A percentile compares a stretch with the other conserved stretches of the same genome.
Evolutionary conservation across 1,139 yeast genomes (phyloP).

Genomic region (Waltiozyma sp.): DNA sequence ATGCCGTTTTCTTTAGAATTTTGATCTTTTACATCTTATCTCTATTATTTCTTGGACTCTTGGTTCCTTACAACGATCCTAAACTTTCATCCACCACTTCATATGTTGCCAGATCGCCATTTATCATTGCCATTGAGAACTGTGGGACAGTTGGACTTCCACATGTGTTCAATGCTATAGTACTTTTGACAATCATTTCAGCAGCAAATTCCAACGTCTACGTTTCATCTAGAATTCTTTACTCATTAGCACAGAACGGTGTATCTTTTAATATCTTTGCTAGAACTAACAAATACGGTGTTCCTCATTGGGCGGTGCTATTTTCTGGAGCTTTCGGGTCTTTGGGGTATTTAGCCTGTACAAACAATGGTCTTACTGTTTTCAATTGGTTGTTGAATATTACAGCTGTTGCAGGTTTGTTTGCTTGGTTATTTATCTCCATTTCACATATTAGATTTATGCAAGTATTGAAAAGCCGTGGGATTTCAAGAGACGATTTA

Average conservation of each 20-base stretch:
- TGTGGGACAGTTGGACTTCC: conserved; percentile 40
- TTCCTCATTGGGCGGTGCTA: conserved; percentile 51
- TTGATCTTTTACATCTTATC: conserved; percentile 59
- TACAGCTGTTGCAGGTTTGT: conserved; percentile 53
- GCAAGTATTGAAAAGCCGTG: conserved; percentile 43
- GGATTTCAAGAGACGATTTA: conserved; percentile 48
- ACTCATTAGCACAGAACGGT: conserved; percentile 37
- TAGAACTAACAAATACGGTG: conserved; percentile 49
- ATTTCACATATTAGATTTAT: conserved; percentile 57
- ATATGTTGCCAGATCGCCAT: conserved; percentile 46
- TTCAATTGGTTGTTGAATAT: conserved; percentile 75
- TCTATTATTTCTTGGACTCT: conserved; percentile 58
- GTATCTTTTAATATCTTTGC: conserved; percentile 44
- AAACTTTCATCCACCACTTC: conserved; percentile 24
- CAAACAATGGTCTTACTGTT: conserved; percentile 53
- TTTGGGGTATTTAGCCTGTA: conserved; percentile 57
- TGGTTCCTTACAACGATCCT: conserved; percentile 60
- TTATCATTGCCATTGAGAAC: conserved; percentile 42
- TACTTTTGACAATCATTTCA: conserved; percentile 45
- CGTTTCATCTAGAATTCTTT: conserved; percentile 37
- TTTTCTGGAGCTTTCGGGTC: conserved; percentile 51
- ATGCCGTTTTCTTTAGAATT: conserved; percentile 69
- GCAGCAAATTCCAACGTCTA: conserved; percentile 57
- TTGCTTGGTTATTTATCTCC: conserved; percentile 61
- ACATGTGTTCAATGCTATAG: conserved; percentile 43